A percentile compares a stretch with the other conserved stretches of the same genome.
These are phyloP conservation scores for Ilex paraguariensis DNA, from an alignment of 305 asterid genomes.

Conservation along the genomic window DNA sequence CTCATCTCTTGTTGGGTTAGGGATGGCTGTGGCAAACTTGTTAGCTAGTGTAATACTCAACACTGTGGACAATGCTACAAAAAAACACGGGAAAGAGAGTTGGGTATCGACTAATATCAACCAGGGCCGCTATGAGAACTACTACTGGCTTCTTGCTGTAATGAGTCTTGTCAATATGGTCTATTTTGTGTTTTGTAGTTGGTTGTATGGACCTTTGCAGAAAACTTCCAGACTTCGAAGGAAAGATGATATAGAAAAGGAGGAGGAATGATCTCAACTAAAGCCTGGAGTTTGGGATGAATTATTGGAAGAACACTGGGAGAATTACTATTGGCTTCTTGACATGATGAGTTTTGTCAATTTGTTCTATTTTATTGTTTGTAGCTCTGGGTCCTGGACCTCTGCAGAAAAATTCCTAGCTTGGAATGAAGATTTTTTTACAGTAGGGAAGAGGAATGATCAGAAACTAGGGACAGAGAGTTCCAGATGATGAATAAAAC, in stretches of 20 bases:
- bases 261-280: conserved; percentile 28
- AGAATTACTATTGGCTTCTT: conserved; percentile 58
- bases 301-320: conserved; percentile 14
- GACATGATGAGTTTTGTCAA: conserved; percentile 47
- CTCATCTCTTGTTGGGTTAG: conserved; percentile 31
- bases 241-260: no score
- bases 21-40: conserved; percentile 41
- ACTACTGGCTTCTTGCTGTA: conserved; percentile 59
- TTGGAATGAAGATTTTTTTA: no score
- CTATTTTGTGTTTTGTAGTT: conserved; percentile 45
- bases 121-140: conserved; percentile 58
- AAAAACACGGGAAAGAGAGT: conserved; percentile 36
- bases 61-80: conserved; percentile 30
- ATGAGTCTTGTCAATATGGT: conserved; percentile 43
- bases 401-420: neutral
- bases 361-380: conserved; percentile 42
- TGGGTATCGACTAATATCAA: conserved; percentile 54
- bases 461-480: no score
- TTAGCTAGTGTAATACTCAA: conserved; percentile 46
- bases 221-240: no score
- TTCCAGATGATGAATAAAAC: no score
- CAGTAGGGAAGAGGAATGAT: no score
- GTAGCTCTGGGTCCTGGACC: conserved; percentile 49
- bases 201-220: conserved; percentile 36
- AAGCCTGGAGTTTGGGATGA: conserved; percentile 23